These are phyloP conservation scores for Blepharisma japonicum DNA, from an alignment of 73 alveolate genomes.

Conservation along the genomic window DNA sequence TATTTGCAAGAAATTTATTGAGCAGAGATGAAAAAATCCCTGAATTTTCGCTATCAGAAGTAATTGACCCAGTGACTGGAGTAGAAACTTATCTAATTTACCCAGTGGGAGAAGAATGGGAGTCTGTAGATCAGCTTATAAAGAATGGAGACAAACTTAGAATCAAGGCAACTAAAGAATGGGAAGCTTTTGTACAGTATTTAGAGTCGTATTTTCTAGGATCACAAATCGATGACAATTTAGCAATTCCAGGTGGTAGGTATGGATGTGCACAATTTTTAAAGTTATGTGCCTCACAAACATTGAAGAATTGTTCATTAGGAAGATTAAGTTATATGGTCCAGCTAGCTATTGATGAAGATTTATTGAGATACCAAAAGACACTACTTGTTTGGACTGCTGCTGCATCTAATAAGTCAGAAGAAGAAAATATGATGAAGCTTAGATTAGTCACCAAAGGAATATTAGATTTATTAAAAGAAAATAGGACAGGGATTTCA, in stretches of 20 bases:
- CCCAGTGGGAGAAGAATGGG: conserved; percentile 33
- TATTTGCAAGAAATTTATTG: neutral
- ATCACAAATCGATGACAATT: conserved; percentile 13
- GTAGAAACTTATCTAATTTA: neutral
- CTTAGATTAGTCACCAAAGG: conserved; percentile 44
- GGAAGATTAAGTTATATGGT: conserved; percentile 67
- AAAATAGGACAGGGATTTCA: conserved; percentile 47
- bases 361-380: conserved; percentile 54
- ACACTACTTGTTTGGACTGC: conserved; percentile 53
- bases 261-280: conserved; percentile 76
- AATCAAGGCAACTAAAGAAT: conserved; percentile 2
- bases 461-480: conserved; percentile 50
- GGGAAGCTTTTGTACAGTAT: conserved; percentile 21
- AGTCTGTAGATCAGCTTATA: conserved; percentile 11
- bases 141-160: conserved; percentile 21
- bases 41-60: conserved; percentile 26
- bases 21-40: neutral
- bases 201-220: neutral
- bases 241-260: conserved; percentile 80
- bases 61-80: conserved; percentile 20
- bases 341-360: conserved; percentile 55
- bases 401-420: conserved; percentile 33
- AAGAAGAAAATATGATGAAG: conserved; percentile 36
- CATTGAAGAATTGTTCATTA: conserved; percentile 42
- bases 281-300: conserved; percentile 60